Conservation (phyloP, 1,139 yeast species). For the Yamadazyma triangularis region DNA sequence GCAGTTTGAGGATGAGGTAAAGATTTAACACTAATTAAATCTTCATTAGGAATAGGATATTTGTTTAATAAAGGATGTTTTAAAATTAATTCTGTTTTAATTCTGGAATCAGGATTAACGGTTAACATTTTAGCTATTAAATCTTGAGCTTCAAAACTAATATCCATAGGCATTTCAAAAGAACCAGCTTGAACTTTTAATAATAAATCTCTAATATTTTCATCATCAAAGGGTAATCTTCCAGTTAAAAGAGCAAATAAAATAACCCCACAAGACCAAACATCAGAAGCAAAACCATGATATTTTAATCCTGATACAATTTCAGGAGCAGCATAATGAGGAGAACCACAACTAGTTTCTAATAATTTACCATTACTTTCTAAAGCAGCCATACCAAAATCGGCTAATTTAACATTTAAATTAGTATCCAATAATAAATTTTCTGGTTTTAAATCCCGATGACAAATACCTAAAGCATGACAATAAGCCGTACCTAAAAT, state of each 20-base stretch:
- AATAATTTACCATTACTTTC: conserved; percentile 67
- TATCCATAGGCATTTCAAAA: conserved; percentile 66
- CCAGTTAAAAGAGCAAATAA: conserved; percentile 75
- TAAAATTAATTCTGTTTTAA: conserved; percentile 71
- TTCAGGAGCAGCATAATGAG: conserved; percentile 87
- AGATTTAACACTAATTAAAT: conserved; percentile 46
- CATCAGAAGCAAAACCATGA: conserved; percentile 80
- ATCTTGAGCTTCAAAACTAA: conserved; percentile 66
- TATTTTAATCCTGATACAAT: conserved; percentile 73
- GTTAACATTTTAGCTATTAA: conserved; percentile 67
- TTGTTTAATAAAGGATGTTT: conserved; percentile 70
- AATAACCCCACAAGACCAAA: conserved; percentile 85
- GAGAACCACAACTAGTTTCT: conserved; percentile 82
- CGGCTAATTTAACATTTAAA: conserved; percentile 72
- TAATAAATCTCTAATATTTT: conserved; percentile 64
- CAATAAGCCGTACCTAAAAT: conserved; percentile 78
- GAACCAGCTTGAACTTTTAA: conserved; percentile 73
- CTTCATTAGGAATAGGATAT: conserved; percentile 52
- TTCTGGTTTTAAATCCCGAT: conserved; percentile 79
- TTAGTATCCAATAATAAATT: conserved; percentile 64
- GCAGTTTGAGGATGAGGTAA: conserved; percentile 65
- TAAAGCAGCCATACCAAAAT: conserved; percentile 85
- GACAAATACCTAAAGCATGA: conserved; percentile 77
- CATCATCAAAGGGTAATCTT: conserved; percentile 78
- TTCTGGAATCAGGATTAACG: conserved; percentile 74